These are phyloP conservation scores for Daldinia caldariorum DNA, from an alignment of 495 filamentous ascomycete genomes.

Conservation along the genomic window DNA sequence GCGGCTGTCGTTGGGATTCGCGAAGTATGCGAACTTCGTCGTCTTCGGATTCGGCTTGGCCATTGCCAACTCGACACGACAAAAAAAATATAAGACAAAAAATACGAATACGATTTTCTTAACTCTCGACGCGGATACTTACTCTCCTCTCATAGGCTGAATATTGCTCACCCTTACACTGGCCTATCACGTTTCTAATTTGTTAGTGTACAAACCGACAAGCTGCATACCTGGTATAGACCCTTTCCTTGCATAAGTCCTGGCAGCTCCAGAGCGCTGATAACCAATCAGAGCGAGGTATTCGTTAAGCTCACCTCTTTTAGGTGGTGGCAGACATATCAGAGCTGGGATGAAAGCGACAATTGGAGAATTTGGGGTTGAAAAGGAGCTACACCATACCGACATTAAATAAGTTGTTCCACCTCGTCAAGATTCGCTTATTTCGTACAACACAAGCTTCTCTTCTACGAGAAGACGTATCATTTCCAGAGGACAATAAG, in stretches of 20 bases:
- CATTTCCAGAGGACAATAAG: not conserved
- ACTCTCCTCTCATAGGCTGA: constrained; percentile 1
- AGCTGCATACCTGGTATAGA: not conserved
- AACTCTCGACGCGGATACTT: constrained; percentile 5
- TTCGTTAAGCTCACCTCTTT: not conserved
- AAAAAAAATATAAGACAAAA: no score
- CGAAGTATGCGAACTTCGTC: not conserved
- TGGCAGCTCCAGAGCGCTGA: not conserved
- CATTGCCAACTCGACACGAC: not conserved
- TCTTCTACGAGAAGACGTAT: not conserved
- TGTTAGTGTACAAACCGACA: not conserved
- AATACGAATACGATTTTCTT: constrained; percentile 28
- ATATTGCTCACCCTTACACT: not conserved
- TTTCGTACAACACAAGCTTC: not conserved
- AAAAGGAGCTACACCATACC: not conserved
- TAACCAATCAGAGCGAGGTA: not conserved
- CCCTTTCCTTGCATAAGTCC: not conserved
- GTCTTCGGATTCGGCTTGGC: not conserved
- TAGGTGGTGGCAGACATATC: not conserved
- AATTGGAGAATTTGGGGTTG: no score
- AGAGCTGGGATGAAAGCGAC: not conserved
- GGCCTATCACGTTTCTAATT: not conserved
- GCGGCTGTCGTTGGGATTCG: not conserved
- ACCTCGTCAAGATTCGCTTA: not conserved
- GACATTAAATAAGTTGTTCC: not conserved